Conservation (phyloP, 257 asterid species). For the Catharanthus roseus region DNA sequence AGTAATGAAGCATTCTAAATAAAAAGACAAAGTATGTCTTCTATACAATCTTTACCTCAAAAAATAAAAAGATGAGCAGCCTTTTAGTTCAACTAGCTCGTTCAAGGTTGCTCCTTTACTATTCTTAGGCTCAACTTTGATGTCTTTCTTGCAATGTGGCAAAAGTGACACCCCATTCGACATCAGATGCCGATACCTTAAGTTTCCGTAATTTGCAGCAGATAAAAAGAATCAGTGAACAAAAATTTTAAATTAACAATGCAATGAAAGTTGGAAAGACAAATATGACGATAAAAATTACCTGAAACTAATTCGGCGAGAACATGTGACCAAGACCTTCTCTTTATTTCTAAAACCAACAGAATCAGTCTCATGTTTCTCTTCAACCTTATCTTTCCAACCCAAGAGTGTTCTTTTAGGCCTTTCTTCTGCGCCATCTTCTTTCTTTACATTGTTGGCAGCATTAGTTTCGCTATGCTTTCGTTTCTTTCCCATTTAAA, state of each 20-base stretch:
- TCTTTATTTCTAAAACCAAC: constrained; percentile 63
- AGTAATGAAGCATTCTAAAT: background rate
- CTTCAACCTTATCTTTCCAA: constrained; percentile 40
- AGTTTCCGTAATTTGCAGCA: constrained; percentile 12
- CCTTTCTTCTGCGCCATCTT: constrained; percentile 60
- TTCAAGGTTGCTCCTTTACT: constrained; percentile 89
- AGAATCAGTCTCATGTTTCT: constrained; percentile 15
- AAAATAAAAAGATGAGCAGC: constrained; percentile 85
- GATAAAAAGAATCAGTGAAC: constrained; percentile 6
- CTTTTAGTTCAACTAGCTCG: constrained; percentile 90
- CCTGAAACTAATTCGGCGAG: constrained; percentile 94
- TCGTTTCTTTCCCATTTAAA: constrained; percentile 76
- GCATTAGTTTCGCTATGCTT: constrained; percentile 52
- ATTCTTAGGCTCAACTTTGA: constrained; percentile 80
- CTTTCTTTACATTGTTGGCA: constrained; percentile 30
- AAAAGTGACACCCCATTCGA: constrained; percentile 77
- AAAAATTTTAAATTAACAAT: background rate
- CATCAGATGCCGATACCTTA: constrained; percentile 96
- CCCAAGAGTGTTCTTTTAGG: constrained; percentile 91
- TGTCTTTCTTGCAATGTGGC: constrained; percentile 92
- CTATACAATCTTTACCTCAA: constrained; percentile 53
- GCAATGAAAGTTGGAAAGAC: background rate
- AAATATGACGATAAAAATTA: background rate
- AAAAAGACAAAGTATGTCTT: background rate
- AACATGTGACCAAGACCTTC: constrained; percentile 79